phyloP scores from a whole-genome alignment of 371 early-diverging fungal genomes.

The Mortierella sp. region DNA sequence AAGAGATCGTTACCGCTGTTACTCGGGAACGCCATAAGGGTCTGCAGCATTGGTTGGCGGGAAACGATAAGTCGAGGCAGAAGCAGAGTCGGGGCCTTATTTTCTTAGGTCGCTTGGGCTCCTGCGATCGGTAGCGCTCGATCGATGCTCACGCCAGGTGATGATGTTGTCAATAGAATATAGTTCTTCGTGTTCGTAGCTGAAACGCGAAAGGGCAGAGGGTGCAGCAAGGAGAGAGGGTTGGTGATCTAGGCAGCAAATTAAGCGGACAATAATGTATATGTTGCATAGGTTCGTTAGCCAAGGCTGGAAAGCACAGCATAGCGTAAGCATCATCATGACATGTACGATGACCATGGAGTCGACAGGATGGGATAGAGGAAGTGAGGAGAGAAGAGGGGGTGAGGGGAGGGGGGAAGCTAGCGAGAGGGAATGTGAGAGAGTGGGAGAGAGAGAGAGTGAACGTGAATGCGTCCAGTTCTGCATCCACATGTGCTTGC shows the following conservation, averaged over 20 bases:
- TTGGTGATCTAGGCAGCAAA: slow-evolving; percentile 23
- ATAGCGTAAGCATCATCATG: slow-evolving; percentile 2
- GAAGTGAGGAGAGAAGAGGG: too few species aligned
- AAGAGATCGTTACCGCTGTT: too few species aligned
- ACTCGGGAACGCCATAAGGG: slow-evolving; percentile 24
- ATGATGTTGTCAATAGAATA: background rate
- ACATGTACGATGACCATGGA: too few species aligned
- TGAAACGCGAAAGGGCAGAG: slow-evolving; percentile 31
- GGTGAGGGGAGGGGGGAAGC: too few species aligned
- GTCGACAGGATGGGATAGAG: too few species aligned
- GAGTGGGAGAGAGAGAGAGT: too few species aligned
- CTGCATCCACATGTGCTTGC: too few species aligned
- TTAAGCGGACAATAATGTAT: slow-evolving; percentile 6
- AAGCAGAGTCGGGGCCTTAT: slow-evolving; percentile 3
- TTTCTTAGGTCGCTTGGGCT: slow-evolving; percentile 7
- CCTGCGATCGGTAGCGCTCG: slow-evolving; percentile 5
- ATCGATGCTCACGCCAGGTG: background rate
- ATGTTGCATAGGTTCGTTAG: background rate
- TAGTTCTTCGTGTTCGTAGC: slow-evolving; percentile 12
- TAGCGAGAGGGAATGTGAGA: too few species aligned
- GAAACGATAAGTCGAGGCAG: background rate
- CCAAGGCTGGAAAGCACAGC: slow-evolving; percentile 11
- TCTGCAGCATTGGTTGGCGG: slow-evolving; percentile 26
- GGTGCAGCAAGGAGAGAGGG: slow-evolving; percentile 3
- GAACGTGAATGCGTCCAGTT: too few species aligned